These are phyloP conservation scores for Vaccinium corymbosum DNA, from an alignment of 148 eudicot genomes.

Conservation along the genomic window DNA sequence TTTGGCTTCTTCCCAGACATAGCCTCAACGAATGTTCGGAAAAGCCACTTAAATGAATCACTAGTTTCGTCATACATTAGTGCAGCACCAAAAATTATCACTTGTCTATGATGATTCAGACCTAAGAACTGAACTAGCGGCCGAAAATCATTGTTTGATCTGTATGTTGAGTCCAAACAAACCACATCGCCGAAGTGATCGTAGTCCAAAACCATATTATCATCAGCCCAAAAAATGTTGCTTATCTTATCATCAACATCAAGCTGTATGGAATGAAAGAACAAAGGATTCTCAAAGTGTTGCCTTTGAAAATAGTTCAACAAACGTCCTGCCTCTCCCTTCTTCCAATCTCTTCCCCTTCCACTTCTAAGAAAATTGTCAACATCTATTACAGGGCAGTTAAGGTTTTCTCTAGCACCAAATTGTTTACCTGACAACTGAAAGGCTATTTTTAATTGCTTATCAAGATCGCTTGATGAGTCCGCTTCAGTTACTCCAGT, in stretches of 20 bases:
- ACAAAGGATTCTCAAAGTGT: conserved; percentile 20
- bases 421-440: conserved; percentile 16
- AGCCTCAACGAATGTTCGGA: conserved; percentile 18
- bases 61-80: conserved; percentile 22
- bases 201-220: conserved; percentile 22
- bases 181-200: conserved; percentile 23
- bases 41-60: conserved; percentile 25
- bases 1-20: conserved; percentile 25
- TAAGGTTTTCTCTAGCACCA: conserved; percentile 8
- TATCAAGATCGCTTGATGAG: background rate
- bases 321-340: conserved; percentile 22
- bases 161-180: conserved; percentile 24
- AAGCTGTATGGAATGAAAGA: conserved; percentile 22
- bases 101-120: conserved; percentile 23
- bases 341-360: conserved; percentile 18
- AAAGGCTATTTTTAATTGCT: conserved; percentile 13
- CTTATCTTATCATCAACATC: conserved; percentile 24
- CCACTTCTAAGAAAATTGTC: conserved; percentile 5
- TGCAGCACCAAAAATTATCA: conserved; percentile 26
- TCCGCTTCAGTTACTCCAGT: conserved; percentile 4
- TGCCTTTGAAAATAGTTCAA: conserved; percentile 24
- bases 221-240: conserved; percentile 28
- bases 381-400: background rate
- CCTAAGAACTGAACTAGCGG: conserved; percentile 24
- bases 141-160: conserved; percentile 11